A percentile compares a stretch with the other conserved stretches of the same genome.
These are phyloP conservation scores for Huntiella bhutanensis DNA, from an alignment of 2,329 filamentous ascomycete species.

Conservation along the genomic window DNA sequence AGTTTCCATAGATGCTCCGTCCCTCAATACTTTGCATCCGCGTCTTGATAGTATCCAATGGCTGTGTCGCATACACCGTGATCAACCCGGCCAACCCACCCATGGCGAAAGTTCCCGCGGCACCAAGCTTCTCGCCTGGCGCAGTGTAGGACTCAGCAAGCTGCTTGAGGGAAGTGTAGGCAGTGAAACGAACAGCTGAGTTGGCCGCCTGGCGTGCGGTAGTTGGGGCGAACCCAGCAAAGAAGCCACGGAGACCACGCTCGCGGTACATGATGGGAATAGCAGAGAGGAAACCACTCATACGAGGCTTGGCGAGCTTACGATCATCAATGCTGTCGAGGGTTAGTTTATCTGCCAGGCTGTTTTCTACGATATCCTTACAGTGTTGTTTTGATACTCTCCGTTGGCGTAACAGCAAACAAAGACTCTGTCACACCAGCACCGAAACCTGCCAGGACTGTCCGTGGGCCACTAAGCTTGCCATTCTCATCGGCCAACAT, in stretches of 20 bases:
- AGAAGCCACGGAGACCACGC: slow-evolving; percentile 77
- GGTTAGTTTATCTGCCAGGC: background rate
- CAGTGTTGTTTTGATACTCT: slow-evolving; percentile 96
- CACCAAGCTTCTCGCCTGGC: slow-evolving; percentile 85
- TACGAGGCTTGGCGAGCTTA: slow-evolving; percentile 65
- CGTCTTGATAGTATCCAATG: slow-evolving; percentile 88
- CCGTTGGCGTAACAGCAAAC: slow-evolving; percentile 85
- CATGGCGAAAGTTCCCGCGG: slow-evolving; percentile 73
- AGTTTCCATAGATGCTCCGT: slow-evolving; percentile 64
- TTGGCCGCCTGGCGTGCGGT: slow-evolving; percentile 91
- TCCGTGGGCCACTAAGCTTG: slow-evolving; percentile 74
- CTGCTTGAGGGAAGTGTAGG: slow-evolving; percentile 81
- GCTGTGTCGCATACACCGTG: slow-evolving; percentile 62
- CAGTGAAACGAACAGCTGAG: slow-evolving; percentile 74
- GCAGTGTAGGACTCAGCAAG: slow-evolving; percentile 80
- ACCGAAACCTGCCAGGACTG: slow-evolving; percentile 83
- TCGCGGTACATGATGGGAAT: slow-evolving; percentile 74
- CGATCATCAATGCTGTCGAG: slow-evolving; percentile 67
- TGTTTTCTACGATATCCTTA: slow-evolving; percentile 19
- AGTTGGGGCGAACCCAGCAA: slow-evolving; percentile 90
- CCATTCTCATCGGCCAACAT: slow-evolving; percentile 67
- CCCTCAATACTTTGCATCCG: slow-evolving; percentile 94
- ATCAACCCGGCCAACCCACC: slow-evolving; percentile 78
- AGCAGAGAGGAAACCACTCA: slow-evolving; percentile 84
- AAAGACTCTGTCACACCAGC: slow-evolving; percentile 88